Conservation (phyloP, 768 basidiomycete genomes). For the Tulasnella sp. region DNA sequence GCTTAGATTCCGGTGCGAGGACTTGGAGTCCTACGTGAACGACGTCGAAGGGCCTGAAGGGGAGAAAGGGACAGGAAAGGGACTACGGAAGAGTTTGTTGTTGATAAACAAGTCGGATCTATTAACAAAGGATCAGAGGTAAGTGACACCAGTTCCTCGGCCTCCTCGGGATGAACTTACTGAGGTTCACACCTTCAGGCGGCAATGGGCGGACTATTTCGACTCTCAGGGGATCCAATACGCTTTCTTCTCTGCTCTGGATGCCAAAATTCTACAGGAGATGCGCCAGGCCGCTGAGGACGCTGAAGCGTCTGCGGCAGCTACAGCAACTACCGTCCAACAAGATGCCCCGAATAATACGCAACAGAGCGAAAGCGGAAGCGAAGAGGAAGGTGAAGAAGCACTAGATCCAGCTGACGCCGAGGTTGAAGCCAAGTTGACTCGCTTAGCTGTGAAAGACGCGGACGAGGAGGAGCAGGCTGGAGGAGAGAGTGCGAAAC, state of each 20-base stretch:
- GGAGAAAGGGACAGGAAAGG: slow-evolving; percentile 74
- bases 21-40: slow-evolving; percentile 80
- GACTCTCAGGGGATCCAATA: slow-evolving; percentile 73
- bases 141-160: slow-evolving; percentile 36
- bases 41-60: slow-evolving; percentile 86
- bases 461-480: slow-evolving; percentile 39
- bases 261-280: slow-evolving; percentile 82
- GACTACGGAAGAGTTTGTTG: slow-evolving; percentile 70
- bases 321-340: slow-evolving; percentile 34
- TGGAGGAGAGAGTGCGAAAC: slow-evolving; percentile 37
- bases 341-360: slow-evolving; percentile 41
- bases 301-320: slow-evolving; percentile 33
- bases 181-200: slow-evolving; percentile 50
- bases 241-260: slow-evolving; percentile 92
- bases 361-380: slow-evolving; percentile 42
- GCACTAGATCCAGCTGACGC: slow-evolving; percentile 37
- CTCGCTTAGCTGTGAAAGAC: slow-evolving; percentile 40
- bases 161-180: background rate
- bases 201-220: slow-evolving; percentile 90
- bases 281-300: slow-evolving; percentile 52
- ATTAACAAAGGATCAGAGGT: slow-evolving; percentile 85
- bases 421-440: slow-evolving; percentile 44
- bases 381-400: slow-evolving; percentile 41
- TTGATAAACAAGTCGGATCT: slow-evolving; percentile 97
- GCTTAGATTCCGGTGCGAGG: slow-evolving; percentile 87